Base-by-base conservation (phyloP, 1,284 basidiomycete genomes). In the Ceratobasidium sp. region DNA sequence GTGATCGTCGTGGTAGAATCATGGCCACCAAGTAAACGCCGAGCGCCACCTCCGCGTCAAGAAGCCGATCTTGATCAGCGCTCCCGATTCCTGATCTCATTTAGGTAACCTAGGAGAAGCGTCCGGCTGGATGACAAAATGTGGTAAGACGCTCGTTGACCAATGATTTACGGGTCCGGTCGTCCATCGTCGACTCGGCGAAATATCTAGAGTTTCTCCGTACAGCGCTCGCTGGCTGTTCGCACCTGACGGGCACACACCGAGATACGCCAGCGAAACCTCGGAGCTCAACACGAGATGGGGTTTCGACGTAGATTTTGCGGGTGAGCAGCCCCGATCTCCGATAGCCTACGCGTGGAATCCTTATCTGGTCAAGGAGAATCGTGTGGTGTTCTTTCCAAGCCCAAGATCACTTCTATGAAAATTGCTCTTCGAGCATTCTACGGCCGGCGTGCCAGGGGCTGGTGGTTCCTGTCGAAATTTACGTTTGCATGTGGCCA, bases 291-390 rank as follows among this genome's bases (percentile, higher is more conserved):
- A 30, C 18, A 32, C 34, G 48, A 65, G 28, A 50, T n/a, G 30
- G 45, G n/a, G 62, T 12, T 48, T 48, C 23, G 3, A 1, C 28
- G 10, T 23, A 36, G 43, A 46, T 30, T 53, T 12, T 30, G 48
- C 62, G 62, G 62, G 30, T 10, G 16, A n/a, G 30, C 18, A 65
- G 28, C 62, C 62, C n/a, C 62, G 62, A 65, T 53, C 62, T 46
- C 62, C 62, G 62, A 65, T 53, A 65, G n/a, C 12, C 62, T 50
- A 65, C 39, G 32, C 53, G 18, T 34, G 53, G 30, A 3, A 34
- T 12, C 53, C 53, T n/a, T 32, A 34, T 36, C 53, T 21, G 30
- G 28, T 30, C 18, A 34, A 26, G 30, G 53, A 57, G 23, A 57
- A 57, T 57, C 23, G 34, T 18, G 28, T 18, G 6, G 34, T 21